A percentile compares a stretch with the other conserved stretches of the same genome.
Evolutionary conservation across 192 early-diverging fungal genomes (phyloP).

Genomic region (Backusella australiensis): DNA sequence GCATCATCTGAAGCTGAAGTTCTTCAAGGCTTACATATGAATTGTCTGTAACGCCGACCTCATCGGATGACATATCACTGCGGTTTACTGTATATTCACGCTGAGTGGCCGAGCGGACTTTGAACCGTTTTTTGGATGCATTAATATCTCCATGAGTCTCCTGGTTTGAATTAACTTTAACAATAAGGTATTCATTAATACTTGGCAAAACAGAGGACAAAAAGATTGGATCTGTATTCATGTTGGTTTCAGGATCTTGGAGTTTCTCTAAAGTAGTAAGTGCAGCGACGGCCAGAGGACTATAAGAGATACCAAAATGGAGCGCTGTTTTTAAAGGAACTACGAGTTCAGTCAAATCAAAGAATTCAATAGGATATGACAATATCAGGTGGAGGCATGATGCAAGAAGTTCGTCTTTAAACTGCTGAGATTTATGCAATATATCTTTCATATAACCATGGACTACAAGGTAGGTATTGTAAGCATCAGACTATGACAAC

Average conservation of each 20-base stretch:
- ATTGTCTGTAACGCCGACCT: conserved; percentile 5
- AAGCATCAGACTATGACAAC: conserved; percentile 3
- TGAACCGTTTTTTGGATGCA: background rate
- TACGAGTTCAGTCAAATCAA: conserved; percentile 45
- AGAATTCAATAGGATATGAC: conserved; percentile 54
- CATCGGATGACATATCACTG: background rate
- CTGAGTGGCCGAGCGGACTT: background rate
- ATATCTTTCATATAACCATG: conserved; percentile 58
- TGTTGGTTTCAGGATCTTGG: conserved; percentile 31
- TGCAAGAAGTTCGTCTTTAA: conserved; percentile 74
- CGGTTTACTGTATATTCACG: background rate
- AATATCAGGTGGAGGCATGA: conserved; percentile 67
- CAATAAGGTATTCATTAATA: conserved; percentile 65
- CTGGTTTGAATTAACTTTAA: conserved; percentile 34
- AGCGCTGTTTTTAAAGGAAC: conserved; percentile 64
- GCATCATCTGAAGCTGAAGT: conserved; percentile 59
- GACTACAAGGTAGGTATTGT: conserved; percentile 12
- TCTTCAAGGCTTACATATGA: conserved; percentile 16
- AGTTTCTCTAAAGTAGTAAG: conserved; percentile 63
- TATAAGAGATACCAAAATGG: conserved; percentile 62
- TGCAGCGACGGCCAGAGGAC: conserved; percentile 58
- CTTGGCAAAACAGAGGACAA: conserved; percentile 51
- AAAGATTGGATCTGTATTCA: conserved; percentile 20
- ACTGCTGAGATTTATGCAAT: conserved; percentile 57
- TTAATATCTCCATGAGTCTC: conserved; percentile 2